phyloP scores from a whole-genome alignment of 352 stramenopile genomes.

The Pythium vanterpoolii region DNA sequence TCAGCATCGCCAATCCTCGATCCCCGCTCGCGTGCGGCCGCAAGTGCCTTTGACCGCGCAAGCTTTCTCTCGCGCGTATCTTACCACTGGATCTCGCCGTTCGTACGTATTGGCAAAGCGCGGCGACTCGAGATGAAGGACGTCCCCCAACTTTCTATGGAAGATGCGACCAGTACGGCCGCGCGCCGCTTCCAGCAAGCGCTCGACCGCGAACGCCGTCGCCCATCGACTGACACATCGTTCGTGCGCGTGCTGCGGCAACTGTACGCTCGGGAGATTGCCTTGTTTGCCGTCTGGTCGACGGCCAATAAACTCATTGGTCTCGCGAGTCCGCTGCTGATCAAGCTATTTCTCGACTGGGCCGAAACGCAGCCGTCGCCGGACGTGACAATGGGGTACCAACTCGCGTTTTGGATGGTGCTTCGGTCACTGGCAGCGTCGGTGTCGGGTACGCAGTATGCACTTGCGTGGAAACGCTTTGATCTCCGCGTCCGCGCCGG shows the following conservation, averaged over 20 bases:
- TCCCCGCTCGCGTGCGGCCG: not conserved
- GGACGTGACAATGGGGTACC: constrained; percentile 44
- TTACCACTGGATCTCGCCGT: constrained; percentile 65
- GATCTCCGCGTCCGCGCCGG: constrained; percentile 68
- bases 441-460: constrained; percentile 75
- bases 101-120: constrained; percentile 48
- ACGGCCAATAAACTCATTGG: constrained; percentile 68
- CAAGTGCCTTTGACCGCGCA: constrained; percentile 43
- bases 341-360: constrained; percentile 84
- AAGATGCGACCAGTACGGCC: constrained; percentile 47
- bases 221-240: constrained; percentile 18
- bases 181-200: constrained; percentile 40
- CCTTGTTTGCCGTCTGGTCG: constrained; percentile 64
- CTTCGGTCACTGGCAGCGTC: constrained; percentile 50
- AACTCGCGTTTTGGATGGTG: constrained; percentile 51
- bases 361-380: constrained; percentile 33
- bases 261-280: constrained; percentile 63
- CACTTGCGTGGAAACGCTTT: constrained; percentile 74
- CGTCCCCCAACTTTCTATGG: constrained; percentile 43
- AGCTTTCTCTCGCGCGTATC: constrained; percentile 56
- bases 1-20: not conserved
- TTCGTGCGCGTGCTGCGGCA: constrained; percentile 48
- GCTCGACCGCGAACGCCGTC: constrained; percentile 34
- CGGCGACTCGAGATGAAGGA: constrained; percentile 60
- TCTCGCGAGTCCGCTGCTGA: constrained; percentile 60